Evolutionary conservation across 1,284 basidiomycete species (phyloP).

Genomic region (Apiotrichum gracile): DNA sequence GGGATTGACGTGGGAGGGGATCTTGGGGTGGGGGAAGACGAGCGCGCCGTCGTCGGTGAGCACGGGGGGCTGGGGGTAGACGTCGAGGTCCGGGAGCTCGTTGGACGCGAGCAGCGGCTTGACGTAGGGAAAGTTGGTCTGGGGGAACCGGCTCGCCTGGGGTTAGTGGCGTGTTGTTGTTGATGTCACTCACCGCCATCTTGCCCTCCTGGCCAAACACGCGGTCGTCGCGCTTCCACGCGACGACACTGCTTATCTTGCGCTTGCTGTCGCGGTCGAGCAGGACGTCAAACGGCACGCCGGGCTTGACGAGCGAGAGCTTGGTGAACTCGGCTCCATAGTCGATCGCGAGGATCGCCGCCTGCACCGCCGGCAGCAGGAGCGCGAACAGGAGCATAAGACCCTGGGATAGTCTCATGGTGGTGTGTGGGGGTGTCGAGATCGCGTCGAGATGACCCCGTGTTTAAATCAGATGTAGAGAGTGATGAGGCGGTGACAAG

Average conservation of each 20-base stretch:
- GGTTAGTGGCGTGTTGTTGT: background rate
- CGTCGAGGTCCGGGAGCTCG: constrained; percentile 49
- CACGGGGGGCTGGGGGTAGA: constrained; percentile 41
- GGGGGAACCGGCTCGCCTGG: constrained; percentile 83
- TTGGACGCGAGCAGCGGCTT: constrained; percentile 69
- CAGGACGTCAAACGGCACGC: constrained; percentile 90
- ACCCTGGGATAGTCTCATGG: constrained; percentile 19
- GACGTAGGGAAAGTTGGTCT: constrained; percentile 76
- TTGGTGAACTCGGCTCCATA: constrained; percentile 96
- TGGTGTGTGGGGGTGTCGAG: background rate
- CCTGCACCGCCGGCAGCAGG: constrained; percentile 36
- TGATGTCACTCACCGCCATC: constrained; percentile 61
- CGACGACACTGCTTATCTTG: constrained; percentile 84
- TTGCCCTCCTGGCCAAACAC: constrained; percentile 83
- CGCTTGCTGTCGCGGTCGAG: constrained; percentile 94
- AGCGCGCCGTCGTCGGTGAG: constrained; percentile 51
- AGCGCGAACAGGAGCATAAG: constrained; percentile 30
- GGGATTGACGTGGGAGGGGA: constrained; percentile 57
- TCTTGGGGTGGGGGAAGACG: constrained; percentile 64
- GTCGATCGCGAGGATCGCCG: constrained; percentile 77
- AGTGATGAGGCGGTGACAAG: too few species aligned
- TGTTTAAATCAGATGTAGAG: too few species aligned
- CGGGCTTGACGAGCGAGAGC: constrained; percentile 92
- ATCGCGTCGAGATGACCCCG: background rate
- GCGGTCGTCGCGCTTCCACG: constrained; percentile 80